Base-by-base conservation (phyloP, 2,329 filamentous ascomycete species). In the Beauveria asiatica region DNA sequence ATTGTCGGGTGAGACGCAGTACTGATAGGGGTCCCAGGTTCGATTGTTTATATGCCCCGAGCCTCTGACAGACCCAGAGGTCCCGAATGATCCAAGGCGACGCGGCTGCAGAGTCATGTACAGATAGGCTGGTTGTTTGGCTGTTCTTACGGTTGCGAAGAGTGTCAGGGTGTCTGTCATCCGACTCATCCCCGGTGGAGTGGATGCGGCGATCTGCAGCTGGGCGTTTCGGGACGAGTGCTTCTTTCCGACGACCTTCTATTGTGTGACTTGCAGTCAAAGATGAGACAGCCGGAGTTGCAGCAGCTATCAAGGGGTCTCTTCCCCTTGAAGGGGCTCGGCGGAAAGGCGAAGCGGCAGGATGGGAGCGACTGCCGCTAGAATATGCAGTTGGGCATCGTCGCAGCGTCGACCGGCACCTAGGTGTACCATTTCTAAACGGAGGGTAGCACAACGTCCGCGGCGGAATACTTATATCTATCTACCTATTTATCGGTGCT, bases 181-280 rank as follows among this genome's bases (percentile, higher is more conserved):
- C 33, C 33, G 33, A 37, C 33, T 16, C 13, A 37, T 37, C 33
- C 13, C 33, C 33, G 33, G 33, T 33, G 11, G 11, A 11, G 44
- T 49, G 41, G 19, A 23, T 30, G 33, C 56, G 6, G 23, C 21
- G 56, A 58, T 58, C 56, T 50, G 46, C 46, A 21, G n/a, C 19
- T 58, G 56, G 45, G 46, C 37, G 45, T 58, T 57, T 57, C 45
- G 55, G 42, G 23, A 50, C 46, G 46, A 58, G 33, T 3, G 19
- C 33, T 30, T 9, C 30, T 37, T 46, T n/a, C 53, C 42, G 41
- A 56, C 17, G 45, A 39, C 30, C 54, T 41, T 49, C 23, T 23
- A 16, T 1, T 11, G 19, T 16, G 41, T 30, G 44, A 33, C 23
- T 57, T 23, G 19, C 7, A 33, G 21, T 17, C 10, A 37, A 46